Percentiles rank a stretch among this genome's conserved stretches.
Evolutionary conservation across 768 basidiomycete genomes (phyloP).

Genomic region (Pleurotus tuber-regium): DNA sequence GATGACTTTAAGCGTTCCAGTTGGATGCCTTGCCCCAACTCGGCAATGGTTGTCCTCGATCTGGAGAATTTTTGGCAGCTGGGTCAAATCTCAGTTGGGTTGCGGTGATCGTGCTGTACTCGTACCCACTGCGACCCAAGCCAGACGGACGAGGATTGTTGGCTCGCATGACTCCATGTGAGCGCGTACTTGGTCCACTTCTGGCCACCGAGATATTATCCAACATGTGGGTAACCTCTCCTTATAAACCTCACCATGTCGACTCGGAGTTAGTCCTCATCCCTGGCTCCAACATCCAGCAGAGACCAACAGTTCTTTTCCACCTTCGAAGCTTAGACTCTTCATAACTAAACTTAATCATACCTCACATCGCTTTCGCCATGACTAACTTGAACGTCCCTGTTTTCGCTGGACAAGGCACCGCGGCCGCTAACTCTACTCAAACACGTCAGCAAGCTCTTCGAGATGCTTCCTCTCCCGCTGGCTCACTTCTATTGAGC

Average conservation of each 20-base stretch:
- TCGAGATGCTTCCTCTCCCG: conserved; percentile 37
- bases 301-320: neutral
- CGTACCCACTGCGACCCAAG: neutral
- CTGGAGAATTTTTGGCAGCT: too few species aligned
- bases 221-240: neutral
- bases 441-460: conserved; percentile 36
- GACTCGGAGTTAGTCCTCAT: neutral
- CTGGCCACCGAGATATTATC: neutral
- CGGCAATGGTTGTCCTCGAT: too few species aligned
- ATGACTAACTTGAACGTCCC: conserved; percentile 33
- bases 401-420: conserved; percentile 59
- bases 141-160: neutral
- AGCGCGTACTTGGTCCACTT: neutral
- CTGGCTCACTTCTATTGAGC: conserved; percentile 42
- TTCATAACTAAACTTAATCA: too few species aligned
- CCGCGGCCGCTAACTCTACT: conserved; percentile 27
- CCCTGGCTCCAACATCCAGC: neutral
- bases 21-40: too few species aligned
- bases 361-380: too few species aligned
- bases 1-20: too few species aligned
- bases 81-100: too few species aligned
- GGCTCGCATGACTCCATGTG: neutral
- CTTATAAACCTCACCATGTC: neutral
- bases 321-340: neutral
- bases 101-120: too few species aligned